Evolutionary conservation across 164 flowering plant species (phyloP), one percentile per base, ranked within the genome.

Genomic region (Annona cherimola): DNA sequence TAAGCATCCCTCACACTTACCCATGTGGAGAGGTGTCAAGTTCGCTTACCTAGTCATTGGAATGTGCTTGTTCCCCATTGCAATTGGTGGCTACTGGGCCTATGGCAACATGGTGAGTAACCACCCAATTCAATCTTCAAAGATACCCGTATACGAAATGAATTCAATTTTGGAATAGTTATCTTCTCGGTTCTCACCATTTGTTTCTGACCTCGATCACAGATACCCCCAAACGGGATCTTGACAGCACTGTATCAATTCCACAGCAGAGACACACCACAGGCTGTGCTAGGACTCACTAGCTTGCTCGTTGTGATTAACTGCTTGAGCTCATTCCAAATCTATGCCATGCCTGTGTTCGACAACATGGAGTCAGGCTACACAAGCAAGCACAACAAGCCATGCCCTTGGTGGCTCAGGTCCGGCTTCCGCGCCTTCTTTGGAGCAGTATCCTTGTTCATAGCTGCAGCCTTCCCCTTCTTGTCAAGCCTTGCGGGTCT

Each of bases 1-100:
- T 65, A 87, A 88, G 75, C 81, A 79, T 40, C 90, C 94, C 18
- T 82, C 96, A 0, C 76, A 75, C 2, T 83, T 85, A 66, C 86
- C 92, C 42, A 94, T 94, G 97, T 90, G 94, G 92, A 90, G 76
- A 69, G 98, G 88, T 0, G 90, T 84, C 20, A 82, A 83, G 65
- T 44, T 77, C 60, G 83, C 97, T 0, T 91, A 91, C 69, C 4
- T 75, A 1, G 16, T 88, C 40, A 79, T 91, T 11, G 93, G 90
- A 2, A n/a, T 78, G 75, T 90, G 94, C 80, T 66, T 90, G 45
- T 89, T 83, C 70, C 96, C 97, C 12, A 67, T 94, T 0, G 90
- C 94, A 43, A 85, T 91, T 11, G 93, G 80, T 5, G 97, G 96
- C 43, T 90, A 79, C 73, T 89, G 97, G 97, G 90, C 90, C 0